Evolutionary conservation across 805 yeast genomes (phyloP).

Genomic region (Spathaspora arborariae): DNA sequence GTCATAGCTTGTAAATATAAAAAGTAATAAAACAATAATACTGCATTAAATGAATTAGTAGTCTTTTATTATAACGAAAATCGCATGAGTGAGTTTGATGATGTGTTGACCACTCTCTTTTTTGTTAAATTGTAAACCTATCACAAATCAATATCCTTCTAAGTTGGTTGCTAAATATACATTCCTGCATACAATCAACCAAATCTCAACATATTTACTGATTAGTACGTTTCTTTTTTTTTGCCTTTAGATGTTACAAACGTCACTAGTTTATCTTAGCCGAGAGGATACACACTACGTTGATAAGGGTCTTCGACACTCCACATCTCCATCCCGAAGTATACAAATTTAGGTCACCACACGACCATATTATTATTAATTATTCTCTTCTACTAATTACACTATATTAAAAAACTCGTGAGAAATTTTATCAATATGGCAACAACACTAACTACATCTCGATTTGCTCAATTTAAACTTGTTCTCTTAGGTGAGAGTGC

Average conservation of each 20-base stretch:
- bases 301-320: too few species aligned
- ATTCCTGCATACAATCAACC: background rate
- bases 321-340: background rate
- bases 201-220: background rate
- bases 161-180: too few species aligned
- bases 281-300: background rate
- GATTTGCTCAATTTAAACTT: constrained; percentile 50
- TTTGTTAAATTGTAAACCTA: too few species aligned
- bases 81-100: too few species aligned
- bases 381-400: background rate
- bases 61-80: too few species aligned
- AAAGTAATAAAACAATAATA: background rate
- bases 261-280: background rate
- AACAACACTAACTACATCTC: constrained; percentile 5
- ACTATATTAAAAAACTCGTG: background rate
- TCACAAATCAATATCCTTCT: too few species aligned
- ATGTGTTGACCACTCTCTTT: too few species aligned
- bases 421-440: background rate
- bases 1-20: background rate
- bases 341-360: background rate
- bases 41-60: background rate
- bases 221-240: background rate
- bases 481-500: constrained; percentile 81
- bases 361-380: background rate
- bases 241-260: background rate